Base-by-base conservation (phyloP, 208 protist species). In the Leptomonas pyrrhocoris region DNA sequence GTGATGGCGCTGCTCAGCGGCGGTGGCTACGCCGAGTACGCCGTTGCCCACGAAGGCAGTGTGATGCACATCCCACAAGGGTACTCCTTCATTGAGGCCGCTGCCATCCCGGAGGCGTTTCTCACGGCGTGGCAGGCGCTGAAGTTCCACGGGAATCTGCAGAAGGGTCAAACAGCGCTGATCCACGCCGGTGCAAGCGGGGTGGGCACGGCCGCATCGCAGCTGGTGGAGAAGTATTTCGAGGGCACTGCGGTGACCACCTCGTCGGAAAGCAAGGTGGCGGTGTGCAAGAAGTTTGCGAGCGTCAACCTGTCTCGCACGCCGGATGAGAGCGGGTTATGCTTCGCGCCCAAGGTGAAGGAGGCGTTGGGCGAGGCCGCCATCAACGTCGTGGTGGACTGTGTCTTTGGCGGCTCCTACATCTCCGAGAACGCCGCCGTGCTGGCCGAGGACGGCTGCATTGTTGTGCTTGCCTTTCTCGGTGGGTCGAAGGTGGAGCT, bases 1-100 rank as follows among this genome's bases (percentile, higher is more conserved):
- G 92, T 97, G 13, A 95, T 95, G 86, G 85, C 84, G 27, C 81
- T 98, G 48, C 86, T 97, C 30, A 50, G 49, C 28, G 95, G 95
- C 23, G 95, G 95, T 42, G 95, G 93, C 25, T 98, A 98, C 85
- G 93, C 93, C 6, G 91, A 98, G 65, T 95, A 93, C 80, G 84
- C 78, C 23, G 83, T 88, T n/a, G 84, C 94, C 2, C 85, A 93
- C 58, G 73, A 88, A 34, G 83, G 78, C 53, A 80, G 73, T 49
- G 79, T 95, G 27, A 93, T 97, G 86, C 80, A 76, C 46, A 92
- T 95, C 50, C 95, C 94, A 11, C 55, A 81, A 9, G 82, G 86
- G 55, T 87, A 94, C 50, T 89, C 80, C 1, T 95, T 97, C 71
- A 87, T 92, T 23, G 80, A 97, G 70, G 95, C 94, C 19, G 89